phyloP scores from a whole-genome alignment of 2,329 filamentous ascomycete genomes.

The Colletotrichum sp. region DNA sequence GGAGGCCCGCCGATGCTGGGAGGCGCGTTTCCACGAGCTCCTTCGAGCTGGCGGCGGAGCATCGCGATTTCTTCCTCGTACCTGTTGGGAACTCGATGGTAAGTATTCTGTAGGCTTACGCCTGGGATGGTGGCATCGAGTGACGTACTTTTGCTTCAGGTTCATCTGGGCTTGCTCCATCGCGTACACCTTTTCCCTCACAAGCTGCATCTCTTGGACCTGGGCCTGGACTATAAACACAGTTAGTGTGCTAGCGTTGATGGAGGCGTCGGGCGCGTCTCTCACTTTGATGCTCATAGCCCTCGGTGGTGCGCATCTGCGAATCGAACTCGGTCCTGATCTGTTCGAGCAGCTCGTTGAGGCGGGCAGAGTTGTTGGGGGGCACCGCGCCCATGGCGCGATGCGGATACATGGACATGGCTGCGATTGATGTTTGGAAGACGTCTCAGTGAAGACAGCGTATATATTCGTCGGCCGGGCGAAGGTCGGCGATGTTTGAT shows the following conservation, averaged over 20 bases:
- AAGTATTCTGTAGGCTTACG: slow-evolving; percentile 5
- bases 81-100: slow-evolving; percentile 49
- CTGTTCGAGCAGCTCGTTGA: slow-evolving; percentile 91
- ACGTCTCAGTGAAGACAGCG: background rate
- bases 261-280: slow-evolving; percentile 30
- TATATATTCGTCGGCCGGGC: background rate
- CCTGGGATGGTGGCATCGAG: background rate
- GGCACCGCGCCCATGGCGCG: slow-evolving; percentile 80
- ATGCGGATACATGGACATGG: slow-evolving; percentile 87
- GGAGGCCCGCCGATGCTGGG: slow-evolving; percentile 70
- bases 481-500: slow-evolving; percentile 7
- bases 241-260: slow-evolving; percentile 20
- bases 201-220: slow-evolving; percentile 93
- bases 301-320: slow-evolving; percentile 79
- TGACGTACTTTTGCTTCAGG: slow-evolving; percentile 86
- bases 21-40: slow-evolving; percentile 68
- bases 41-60: slow-evolving; percentile 86
- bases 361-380: slow-evolving; percentile 63
- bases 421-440: background rate
- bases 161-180: slow-evolving; percentile 89
- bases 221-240: slow-evolving; percentile 76
- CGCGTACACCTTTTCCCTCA: slow-evolving; percentile 90
- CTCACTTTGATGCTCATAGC: slow-evolving; percentile 94
- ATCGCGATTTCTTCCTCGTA: slow-evolving; percentile 91
- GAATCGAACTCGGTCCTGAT: slow-evolving; percentile 90